These are phyloP conservation scores for Cladophialophora exuberans DNA, from an alignment of 2,329 filamentous ascomycete genomes.

Conservation along the genomic window DNA sequence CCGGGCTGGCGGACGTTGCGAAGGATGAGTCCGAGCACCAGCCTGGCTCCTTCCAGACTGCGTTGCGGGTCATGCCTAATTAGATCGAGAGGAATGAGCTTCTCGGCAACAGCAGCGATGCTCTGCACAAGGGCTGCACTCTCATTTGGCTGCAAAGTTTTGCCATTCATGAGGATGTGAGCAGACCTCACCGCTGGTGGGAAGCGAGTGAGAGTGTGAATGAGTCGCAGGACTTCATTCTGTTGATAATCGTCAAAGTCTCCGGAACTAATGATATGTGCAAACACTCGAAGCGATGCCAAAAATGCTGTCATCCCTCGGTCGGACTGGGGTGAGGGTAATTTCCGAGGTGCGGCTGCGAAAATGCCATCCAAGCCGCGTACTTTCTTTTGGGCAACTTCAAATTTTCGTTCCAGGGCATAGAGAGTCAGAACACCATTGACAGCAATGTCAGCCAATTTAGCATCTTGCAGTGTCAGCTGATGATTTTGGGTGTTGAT, in stretches of 20 bases:
- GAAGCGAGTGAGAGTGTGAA: slow-evolving; percentile 38
- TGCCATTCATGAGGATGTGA: slow-evolving; percentile 39
- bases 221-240: slow-evolving; percentile 38
- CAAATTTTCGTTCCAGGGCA: slow-evolving; percentile 12
- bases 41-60: slow-evolving; percentile 40
- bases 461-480: slow-evolving; percentile 10
- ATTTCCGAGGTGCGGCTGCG: slow-evolving; percentile 7
- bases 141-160: slow-evolving; percentile 36
- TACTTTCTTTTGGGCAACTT: not conserved
- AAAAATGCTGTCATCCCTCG: slow-evolving; percentile 42
- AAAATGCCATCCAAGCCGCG: slow-evolving; percentile 16
- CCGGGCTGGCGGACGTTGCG: slow-evolving; percentile 25
- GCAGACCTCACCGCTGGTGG: slow-evolving; percentile 41
- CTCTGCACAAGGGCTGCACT: slow-evolving; percentile 39
- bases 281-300: slow-evolving; percentile 40
- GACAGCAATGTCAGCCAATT: slow-evolving; percentile 11
- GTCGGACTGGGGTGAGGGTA: slow-evolving; percentile 25
- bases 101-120: slow-evolving; percentile 36
- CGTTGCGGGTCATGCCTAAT: slow-evolving; percentile 35
- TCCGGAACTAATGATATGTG: slow-evolving; percentile 25
- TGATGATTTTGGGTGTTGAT: slow-evolving; percentile 8
- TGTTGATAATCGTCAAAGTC: slow-evolving; percentile 32
- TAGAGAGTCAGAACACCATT: slow-evolving; percentile 16
- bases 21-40: slow-evolving; percentile 42
- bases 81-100: slow-evolving; percentile 36